Evolutionary conservation across 1,284 basidiomycete genomes (phyloP), one percentile per base, ranked within the genome.

Genomic region (Papiliotrema flavescens): DNA sequence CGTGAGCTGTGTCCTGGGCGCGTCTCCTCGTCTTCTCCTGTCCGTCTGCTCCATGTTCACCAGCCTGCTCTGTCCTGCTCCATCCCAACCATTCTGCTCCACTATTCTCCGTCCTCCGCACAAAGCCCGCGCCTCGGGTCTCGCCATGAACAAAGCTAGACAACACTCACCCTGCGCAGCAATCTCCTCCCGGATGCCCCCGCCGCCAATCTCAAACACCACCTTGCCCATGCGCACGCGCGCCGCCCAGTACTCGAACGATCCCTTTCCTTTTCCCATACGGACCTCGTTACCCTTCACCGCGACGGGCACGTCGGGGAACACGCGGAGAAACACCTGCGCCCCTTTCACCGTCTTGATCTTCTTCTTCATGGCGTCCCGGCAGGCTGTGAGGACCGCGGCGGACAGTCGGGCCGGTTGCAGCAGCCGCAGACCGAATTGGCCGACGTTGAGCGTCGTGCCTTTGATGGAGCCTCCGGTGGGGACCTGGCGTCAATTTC

Each of bases 211-310:
- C 74, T 98, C 96, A 63, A 98, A 90, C 22, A 98, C 83, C 8
- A 98, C 93, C 44, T 89, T 85, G 4, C 94, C 94, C n/a, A 85
- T 88, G 6, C 89, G 85, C 1, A 92, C 92, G 53, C 93, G 93
- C 66, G 17, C 92, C 35, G 94, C 91, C 96, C 95, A 98, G 76
- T 84, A 98, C 74, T 98, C 95, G 68, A 98, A 98, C 0, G 88
- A 84, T 46, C 96, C 96, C 77, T 98, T 98, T 56, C 96, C 96
- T 78, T 98, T 98, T 45, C 95, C 95, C 96, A 98, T 98, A 84
- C 96, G 89, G 7, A 94, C 96, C 76, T 98, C 95, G 70, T 97
- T 98, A 52, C 95, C 95, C 85, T 98, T 98, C 55, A 98, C 87
- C 79, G 94, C 97, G 55, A 98, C 92, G 2, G 95, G 93, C 54